Base-by-base conservation (phyloP, 495 filamentous ascomycete species). In the Neurospora pannonica region DNA sequence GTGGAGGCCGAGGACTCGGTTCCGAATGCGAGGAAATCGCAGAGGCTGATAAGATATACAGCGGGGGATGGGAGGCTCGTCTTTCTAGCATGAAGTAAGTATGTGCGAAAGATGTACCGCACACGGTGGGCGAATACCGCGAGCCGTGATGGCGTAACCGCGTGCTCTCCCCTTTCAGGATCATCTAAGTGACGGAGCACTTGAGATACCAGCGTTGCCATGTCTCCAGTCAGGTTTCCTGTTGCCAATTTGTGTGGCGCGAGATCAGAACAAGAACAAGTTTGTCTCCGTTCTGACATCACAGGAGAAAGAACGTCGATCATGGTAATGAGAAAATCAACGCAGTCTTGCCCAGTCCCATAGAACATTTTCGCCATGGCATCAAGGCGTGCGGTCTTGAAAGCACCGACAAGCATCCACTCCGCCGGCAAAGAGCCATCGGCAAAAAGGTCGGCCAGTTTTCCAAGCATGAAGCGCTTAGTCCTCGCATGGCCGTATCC, bases 321-420 rank as follows among this genome's bases (percentile, higher is more conserved):
- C 4, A 78, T 78, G 34, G 73, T 73, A 7, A 75, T 72, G 54
- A 84, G 72, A 70, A 88, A 85, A 36, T 75, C 74, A 5, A 83
- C 71, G 8, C 80, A 81, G 71, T 84, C 83, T 31, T 78, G 74
- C 70, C 81, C 79, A 9, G 75, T 73, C 21, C 54, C 54, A 9
- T 67, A 67, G 54, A 36, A 31, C 28, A 67, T 4, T 67, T 78
- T 75, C 38, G 43, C 75, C 10, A 75, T 71, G 8, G 83, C 78
- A 24, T 87, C 69, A 5, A 40, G 36, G 39, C 80, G 77, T 21
- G 82, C 73, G 7, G 81, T 75, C 11, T 79, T 74, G 74, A 86
- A 86, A 13, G 79, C 79, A 70, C 74, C 79, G 3, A 81, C 85
- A 17, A 85, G 78, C 24, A 88, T 73, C 87, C 86, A 87, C 17